Base-by-base conservation (phyloP, 108 stramenopile genomes). In the Cyclostephanos tholiformis region DNA sequence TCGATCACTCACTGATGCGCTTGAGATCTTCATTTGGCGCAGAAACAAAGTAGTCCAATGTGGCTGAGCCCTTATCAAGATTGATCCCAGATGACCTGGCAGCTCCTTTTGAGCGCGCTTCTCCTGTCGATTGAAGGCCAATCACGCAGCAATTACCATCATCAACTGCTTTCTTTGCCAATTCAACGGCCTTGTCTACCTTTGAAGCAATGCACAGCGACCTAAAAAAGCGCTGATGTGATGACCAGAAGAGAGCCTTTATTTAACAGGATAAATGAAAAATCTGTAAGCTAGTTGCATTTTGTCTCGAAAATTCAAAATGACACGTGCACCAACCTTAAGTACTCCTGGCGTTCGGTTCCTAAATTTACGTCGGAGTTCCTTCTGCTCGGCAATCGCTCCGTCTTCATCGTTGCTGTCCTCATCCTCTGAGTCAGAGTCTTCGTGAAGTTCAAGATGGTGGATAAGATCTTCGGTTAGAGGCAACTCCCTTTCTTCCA, bases 171-270 rank as follows among this genome's bases (percentile, higher is more conserved):
- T 81, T 60, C 79, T 78, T 85, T 39, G 87, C 78, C 41, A 84
- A 53, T 6, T 38, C 20, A 8, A 87, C 80, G 4, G 88, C 82
- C 35, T 65, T 84, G 22, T 86, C 83, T 13, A 90, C 86, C 65
- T 91, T 91, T 44, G 76, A 68, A 0, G 86, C 90, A 57, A 90
- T 86, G 75, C 86, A 89, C 32, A 91, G 59, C 50, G 61, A 62
- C 4, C 88, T 82, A 60, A 91, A 90, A 69, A 91, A 91, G 39
- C 90, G 65, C 69, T 88, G 89, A 58, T 91, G 89, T 4, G 89
- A 84, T 23, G 76, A 76, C 90, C 89, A 91, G 79, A 89, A 90
- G 35, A 80, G 59, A 22, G 46, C 75, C 41, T 41, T 72, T 17
- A 43, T 29, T 9, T 20, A 17, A 30, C 20, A 16, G 43, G 29